Percentiles rank a stretch among this genome's conserved stretches.
These are phyloP conservation scores for Pigoraptor vietnamica DNA, from an alignment of 78 protist genomes.

Conservation along the genomic window DNA sequence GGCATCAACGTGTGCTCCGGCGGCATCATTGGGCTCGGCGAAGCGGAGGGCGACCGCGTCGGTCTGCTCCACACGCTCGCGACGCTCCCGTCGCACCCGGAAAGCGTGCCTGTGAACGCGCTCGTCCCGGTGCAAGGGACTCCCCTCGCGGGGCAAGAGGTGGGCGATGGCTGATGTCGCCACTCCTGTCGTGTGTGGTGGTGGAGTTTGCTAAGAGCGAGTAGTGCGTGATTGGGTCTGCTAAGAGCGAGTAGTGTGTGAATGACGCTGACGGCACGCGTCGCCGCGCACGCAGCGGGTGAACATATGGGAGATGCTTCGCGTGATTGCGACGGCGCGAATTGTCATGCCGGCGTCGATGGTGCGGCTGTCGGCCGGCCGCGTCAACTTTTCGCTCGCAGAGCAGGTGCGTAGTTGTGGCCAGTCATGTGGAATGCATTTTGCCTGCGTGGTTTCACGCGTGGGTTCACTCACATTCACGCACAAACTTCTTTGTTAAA, in stretches of 20 bases:
- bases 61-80: constrained; percentile 50
- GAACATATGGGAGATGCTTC: constrained; percentile 32
- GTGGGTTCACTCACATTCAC: too few species aligned
- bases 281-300: background rate
- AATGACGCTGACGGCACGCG: background rate
- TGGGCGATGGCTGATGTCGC: background rate
- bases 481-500: too few species aligned
- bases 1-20: constrained; percentile 71
- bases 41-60: constrained; percentile 44
- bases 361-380: constrained; percentile 69
- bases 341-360: constrained; percentile 49
- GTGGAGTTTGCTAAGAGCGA: too few species aligned
- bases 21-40: constrained; percentile 69
- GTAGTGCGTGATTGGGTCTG: too few species aligned
- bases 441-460: background rate
- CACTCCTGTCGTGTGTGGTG: background rate
- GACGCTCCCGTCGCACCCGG: constrained; percentile 51
- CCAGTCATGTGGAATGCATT: background rate
- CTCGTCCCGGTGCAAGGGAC: constrained; percentile 61
- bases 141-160: constrained; percentile 26
- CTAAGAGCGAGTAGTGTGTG: background rate
- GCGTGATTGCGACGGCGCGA: constrained; percentile 68
- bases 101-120: constrained; percentile 69
- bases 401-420: constrained; percentile 27
- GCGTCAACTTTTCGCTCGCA: constrained; percentile 22